Percentiles rank a stretch among this genome's conserved stretches.
phyloP scores from a whole-genome alignment of 176 grass and related monocot species.

The Aechmea fasciata region DNA sequence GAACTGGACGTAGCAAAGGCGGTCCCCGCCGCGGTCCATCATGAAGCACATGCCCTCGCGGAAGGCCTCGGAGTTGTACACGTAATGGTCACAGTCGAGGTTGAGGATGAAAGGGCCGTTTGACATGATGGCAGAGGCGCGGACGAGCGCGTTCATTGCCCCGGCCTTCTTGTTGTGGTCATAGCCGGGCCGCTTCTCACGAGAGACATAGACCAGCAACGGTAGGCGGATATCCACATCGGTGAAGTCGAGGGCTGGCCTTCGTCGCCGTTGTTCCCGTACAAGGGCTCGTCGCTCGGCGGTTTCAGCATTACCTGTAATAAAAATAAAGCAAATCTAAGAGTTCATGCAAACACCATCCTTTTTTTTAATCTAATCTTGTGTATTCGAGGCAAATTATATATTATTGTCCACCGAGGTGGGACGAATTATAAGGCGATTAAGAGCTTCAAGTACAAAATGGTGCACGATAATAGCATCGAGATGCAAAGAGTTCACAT shows the following conservation, averaged over 20 bases:
- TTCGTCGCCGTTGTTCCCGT: slow-evolving; percentile 45
- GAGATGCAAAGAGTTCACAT: too few species aligned
- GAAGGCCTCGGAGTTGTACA: slow-evolving; percentile 92
- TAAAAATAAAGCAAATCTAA: slow-evolving; percentile 7
- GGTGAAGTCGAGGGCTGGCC: slow-evolving; percentile 64
- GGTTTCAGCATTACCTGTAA: slow-evolving; percentile 93
- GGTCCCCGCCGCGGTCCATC: slow-evolving; percentile 97
- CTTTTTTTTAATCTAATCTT: not conserved
- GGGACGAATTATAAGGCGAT: not conserved
- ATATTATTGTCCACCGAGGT: not conserved
- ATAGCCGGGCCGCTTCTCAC: slow-evolving; percentile 95
- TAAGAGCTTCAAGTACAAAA: not conserved
- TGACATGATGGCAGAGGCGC: slow-evolving; percentile 90
- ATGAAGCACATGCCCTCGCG: slow-evolving; percentile 98
- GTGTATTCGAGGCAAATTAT: not conserved
- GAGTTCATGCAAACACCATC: not conserved
- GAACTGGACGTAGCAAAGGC: slow-evolving; percentile 89
- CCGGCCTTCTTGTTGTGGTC: slow-evolving; percentile 99
- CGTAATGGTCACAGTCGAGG: slow-evolving; percentile 94
- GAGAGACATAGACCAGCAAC: slow-evolving; percentile 84
- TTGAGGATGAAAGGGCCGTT: slow-evolving; percentile 99
- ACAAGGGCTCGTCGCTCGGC: slow-evolving; percentile 73
- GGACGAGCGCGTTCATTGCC: slow-evolving; percentile 95
- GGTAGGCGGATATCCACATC: slow-evolving; percentile 83
- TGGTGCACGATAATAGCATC: not conserved